Percentiles rank a stretch among this genome's conserved stretches.
phyloP scores from a whole-genome alignment of 176 grass and related monocot genomes.

The Carex cristatella region DNA sequence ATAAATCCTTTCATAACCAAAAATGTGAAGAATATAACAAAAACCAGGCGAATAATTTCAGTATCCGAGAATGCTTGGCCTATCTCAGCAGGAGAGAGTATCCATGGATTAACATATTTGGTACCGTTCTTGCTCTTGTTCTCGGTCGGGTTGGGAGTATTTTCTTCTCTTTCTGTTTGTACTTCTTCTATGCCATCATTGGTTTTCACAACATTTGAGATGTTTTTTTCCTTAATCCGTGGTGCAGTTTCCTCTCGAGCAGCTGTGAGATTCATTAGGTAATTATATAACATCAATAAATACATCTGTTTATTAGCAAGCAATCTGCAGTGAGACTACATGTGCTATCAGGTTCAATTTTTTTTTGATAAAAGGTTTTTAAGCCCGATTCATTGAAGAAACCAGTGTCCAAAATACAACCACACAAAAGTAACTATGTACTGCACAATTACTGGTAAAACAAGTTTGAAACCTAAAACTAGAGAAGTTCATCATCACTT shows the following conservation, averaged over 20 bases:
- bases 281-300: not conserved
- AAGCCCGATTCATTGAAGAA: too few relatives aligned
- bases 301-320: not conserved
- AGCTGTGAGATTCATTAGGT: not conserved
- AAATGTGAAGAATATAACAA: slow-evolving; percentile 40
- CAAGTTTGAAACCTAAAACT: too few relatives aligned
- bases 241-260: not conserved
- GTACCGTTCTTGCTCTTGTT: not conserved
- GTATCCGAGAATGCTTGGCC: slow-evolving; percentile 49
- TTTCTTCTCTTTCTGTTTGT: slow-evolving; percentile 7
- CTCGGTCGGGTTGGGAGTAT: not conserved
- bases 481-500: too few relatives aligned
- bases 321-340: not conserved
- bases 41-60: slow-evolving; percentile 54
- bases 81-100: slow-evolving; percentile 46
- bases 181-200: slow-evolving; percentile 7
- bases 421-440: too few relatives aligned
- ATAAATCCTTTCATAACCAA: slow-evolving; percentile 44
- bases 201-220: not conserved
- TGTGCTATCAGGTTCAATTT: not conserved
- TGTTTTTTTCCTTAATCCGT: not conserved
- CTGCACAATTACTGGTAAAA: too few relatives aligned
- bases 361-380: too few relatives aligned
- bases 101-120: slow-evolving; percentile 9
- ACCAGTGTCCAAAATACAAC: too few relatives aligned